Evolutionary conservation across 805 yeast species (phyloP), one percentile per base, ranked within the genome.

Genomic region (Metschnikowia kunwiensis): DNA sequence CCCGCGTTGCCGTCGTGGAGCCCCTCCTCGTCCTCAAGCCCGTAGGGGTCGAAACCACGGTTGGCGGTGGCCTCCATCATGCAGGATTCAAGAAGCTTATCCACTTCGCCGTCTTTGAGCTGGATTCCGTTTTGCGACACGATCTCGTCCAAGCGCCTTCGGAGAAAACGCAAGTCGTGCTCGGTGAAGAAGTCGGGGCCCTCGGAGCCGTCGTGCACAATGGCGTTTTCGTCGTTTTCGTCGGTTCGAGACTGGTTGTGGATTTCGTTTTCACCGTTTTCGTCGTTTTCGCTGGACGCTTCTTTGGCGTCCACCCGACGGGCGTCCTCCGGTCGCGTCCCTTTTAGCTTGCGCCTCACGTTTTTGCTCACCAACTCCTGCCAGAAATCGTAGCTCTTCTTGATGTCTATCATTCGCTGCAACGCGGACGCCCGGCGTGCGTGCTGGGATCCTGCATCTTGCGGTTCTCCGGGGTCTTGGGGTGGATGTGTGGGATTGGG

Each of bases 11-110:
- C 67, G 7, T 55, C 65, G 31, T 61, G 63, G 12, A 65, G 50
- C 1, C 71, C 71, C 38, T 57, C 65, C 47, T 65, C 71, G 42
- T 66, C 71, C 28, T 54, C 45, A 11, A 65, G 61, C 25, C 59
- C 71, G 40, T 65, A 65, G 9, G 49, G 49, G 22, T 42, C 44
- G 30, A 45, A 45, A 4, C 49, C 47, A 5, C 29, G 42, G 15
- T 20, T 29, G 5, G 22, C 17, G 18, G 21, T 34, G 15, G 30
- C 28, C 34, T 32, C 44, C 22, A 19, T 30, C 10, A 36, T 26
- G 27, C 43, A 38, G 7, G 34, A 24, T 27, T 40, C 40, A 24
- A 45, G 32, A 18, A 47, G 34, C 29, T 30, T 19, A 19, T 42
- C 32, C 7, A 36, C 38, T 19, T 46, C 46, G 14, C 40, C 41